Conservation (phyloP, 169 alveolate genomes). For the Cryptosporidium parvum region DNA sequence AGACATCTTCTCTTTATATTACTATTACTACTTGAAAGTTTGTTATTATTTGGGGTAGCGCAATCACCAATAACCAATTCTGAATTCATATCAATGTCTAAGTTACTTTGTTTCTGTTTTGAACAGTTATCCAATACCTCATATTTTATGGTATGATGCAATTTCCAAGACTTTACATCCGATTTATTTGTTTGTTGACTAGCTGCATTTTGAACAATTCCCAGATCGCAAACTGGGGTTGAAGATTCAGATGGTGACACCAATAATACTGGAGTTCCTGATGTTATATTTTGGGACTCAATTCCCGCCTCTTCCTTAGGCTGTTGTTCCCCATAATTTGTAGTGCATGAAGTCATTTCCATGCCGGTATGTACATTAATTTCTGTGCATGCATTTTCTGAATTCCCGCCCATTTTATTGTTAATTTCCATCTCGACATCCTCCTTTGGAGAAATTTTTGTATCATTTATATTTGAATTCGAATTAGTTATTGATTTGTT, state of each 20-base stretch:
- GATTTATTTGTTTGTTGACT: background rate
- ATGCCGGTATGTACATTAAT: background rate
- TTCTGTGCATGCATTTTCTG: slow-evolving; percentile 16
- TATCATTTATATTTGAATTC: background rate
- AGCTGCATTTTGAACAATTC: background rate
- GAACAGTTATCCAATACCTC: slow-evolving; percentile 18
- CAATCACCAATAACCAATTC: slow-evolving; percentile 49
- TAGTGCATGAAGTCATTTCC: slow-evolving; percentile 1
- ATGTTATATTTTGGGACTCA: background rate
- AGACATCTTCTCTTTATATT: slow-evolving; percentile 77
- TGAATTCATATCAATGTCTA: background rate
- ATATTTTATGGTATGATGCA: slow-evolving; percentile 58
- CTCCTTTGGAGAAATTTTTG: background rate
- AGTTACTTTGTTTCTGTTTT: background rate
- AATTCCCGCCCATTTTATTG: background rate
- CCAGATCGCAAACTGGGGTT: background rate
- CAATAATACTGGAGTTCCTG: background rate
- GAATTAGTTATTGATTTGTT: slow-evolving; percentile 31
- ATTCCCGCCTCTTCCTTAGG: slow-evolving; percentile 5
- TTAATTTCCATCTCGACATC: slow-evolving; percentile 14
- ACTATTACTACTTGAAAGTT: background rate
- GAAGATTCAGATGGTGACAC: background rate
- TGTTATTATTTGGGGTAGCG: slow-evolving; percentile 33
- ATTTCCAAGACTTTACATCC: slow-evolving; percentile 59
- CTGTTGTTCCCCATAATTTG: background rate